Evolutionary conservation across 169 alveolate genomes (phyloP).

Genomic region (Cryptosporidium muris): DNA sequence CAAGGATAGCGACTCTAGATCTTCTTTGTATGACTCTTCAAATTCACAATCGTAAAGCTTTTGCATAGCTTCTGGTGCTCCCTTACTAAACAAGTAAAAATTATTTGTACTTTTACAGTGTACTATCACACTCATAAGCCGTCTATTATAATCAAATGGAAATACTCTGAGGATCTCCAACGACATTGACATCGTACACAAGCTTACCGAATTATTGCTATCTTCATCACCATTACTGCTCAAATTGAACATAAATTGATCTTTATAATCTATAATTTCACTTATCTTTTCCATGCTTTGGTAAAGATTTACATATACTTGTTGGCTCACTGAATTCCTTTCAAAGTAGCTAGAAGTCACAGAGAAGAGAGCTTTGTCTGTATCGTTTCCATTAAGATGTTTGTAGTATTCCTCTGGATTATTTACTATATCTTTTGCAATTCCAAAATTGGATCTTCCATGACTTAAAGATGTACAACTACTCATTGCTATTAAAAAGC

Average conservation of each 20-base stretch:
- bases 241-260: neutral
- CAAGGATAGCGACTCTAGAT: constrained; percentile 35
- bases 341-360: constrained; percentile 59
- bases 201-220: neutral
- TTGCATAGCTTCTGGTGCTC: constrained; percentile 55
- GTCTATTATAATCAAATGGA: constrained; percentile 55
- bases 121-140: constrained; percentile 56
- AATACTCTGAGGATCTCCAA: constrained; percentile 53
- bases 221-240: neutral
- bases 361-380: constrained; percentile 57
- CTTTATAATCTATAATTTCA: neutral
- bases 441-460: constrained; percentile 22
- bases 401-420: constrained; percentile 11
- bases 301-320: constrained; percentile 3
- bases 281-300: too few relatives aligned
- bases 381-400: constrained; percentile 47
- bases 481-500: constrained; percentile 36
- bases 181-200: neutral
- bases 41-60: neutral
- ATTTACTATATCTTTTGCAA: constrained; percentile 9
- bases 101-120: constrained; percentile 10
- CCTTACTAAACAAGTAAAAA: constrained; percentile 47
- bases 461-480: constrained; percentile 65
- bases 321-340: neutral
- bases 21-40: constrained; percentile 5